Evolutionary conservation across 129 eudicot genomes (phyloP), one percentile per base, ranked within the genome.

Genomic region (Logfia minima): DNA sequence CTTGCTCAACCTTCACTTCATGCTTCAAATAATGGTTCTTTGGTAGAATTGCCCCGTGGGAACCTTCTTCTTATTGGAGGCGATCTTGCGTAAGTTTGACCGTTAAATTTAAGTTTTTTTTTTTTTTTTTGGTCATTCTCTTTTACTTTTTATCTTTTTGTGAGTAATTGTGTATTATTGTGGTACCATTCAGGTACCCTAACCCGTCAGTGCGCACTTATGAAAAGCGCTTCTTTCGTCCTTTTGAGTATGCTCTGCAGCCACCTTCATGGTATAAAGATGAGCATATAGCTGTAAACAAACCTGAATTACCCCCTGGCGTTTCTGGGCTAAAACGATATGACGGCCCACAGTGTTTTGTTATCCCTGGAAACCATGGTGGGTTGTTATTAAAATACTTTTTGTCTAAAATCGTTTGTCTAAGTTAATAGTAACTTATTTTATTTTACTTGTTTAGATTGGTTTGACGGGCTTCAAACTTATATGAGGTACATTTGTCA

Each of bases 301-400:
- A 94, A 80, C 98, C 98, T 14, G 97, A 94, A 82, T 84, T 94
- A 83, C 98, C 98, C 34, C 4, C 4, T 82, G 97, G 96, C 41
- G 83, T 86, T 65, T 70, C 96, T 74, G 79, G 83, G 35, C 76
- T 94, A 53, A 84, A 76, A 80, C 77, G 83, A 68, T 94, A 91
- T 72, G 89, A 89, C 22, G 98, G 98, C 62, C 98, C 97, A 37
- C 97, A 94, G 77, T 89, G 96, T 79, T 94, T 94, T 76, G 79
- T 94, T 18, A 94, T 94, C 77, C 98, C 98, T 28, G 98, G 97
- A 84, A 94, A 94, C 75, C 98, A 94, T 83, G 98, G 98, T 94
- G 55, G 14, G 87, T 85, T 23, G 85, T 1, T 28, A 80, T 68
- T 41, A 64, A 9, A 43, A 43, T 43, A 43, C 56, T 2, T 45